Base-by-base conservation (phyloP, 2,329 filamentous ascomycete genomes). In the Sporothrix inflata region DNA sequence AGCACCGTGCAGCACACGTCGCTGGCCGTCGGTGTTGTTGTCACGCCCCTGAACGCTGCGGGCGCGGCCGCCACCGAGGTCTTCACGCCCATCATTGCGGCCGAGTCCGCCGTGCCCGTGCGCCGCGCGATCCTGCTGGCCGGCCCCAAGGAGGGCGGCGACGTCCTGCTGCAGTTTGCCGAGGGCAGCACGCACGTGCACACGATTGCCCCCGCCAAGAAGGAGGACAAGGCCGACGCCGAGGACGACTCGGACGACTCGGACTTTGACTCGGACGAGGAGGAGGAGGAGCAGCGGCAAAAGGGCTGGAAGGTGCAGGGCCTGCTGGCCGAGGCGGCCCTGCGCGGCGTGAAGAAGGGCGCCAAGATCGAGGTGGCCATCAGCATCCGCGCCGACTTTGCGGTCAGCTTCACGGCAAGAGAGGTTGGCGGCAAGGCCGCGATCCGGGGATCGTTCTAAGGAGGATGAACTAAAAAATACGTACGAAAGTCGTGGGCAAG, bases 341-440 rank as follows among this genome's bases (percentile, higher is more conserved):
- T 99, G 80, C 92, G 89, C 82, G 93, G 87, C 73, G 89, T 97
- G 77, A 95, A 95, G 89, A 94, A 95, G 84, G 92, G 90, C 73
- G 89, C 89, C 78, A 97, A 97, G 86, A 90, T 99, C 76, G 96
- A 99, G 86, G 90, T 98, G 71, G 97, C 94, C 80, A 89, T 98
- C 78, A 97, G 95, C 81, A 91, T 98, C 75, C 88, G 87, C 71
- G 91, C 89, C 34, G 94, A 98, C 80, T 85, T 98, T 72, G 86
- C 86, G 76, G 87, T 98, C 74, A 93, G 92, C 67, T 87, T 97
- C 76, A 92, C 94, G 55, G 90, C 91, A 72, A 88, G 95, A 75
- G 94, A 97, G 81, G 91, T 97, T 66, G 94, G 95, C 75, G 92
- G 89, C 73, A 95, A 97, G 85, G 92, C 92, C 57, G 94, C 94